Base-by-base conservation (phyloP, 495 filamentous ascomycete genomes). In the Jackrogersella minutella region DNA sequence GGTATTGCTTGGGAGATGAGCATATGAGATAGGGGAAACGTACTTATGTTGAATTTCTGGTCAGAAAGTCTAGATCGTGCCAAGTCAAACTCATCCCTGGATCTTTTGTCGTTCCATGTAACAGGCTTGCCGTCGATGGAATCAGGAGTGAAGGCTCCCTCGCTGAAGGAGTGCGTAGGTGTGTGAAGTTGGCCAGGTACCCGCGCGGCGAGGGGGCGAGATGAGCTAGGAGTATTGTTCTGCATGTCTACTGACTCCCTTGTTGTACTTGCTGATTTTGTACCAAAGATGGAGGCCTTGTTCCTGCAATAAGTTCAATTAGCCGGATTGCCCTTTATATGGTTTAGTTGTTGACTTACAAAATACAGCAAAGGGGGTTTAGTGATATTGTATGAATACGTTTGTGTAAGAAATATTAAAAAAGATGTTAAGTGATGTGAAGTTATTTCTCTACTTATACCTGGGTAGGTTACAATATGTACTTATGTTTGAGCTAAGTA, bases 61-160 rank as follows among this genome's bases (percentile, higher is more conserved):
- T 82, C 79, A 2, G 66, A 51, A 11, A 82, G 72, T 11, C 73
- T 66, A 11, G 58, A 37, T 44, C 75, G 78, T 16, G 65, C 54
- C 11, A 39, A 22, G 24, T 80, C 76, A 56, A 83, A 87, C 41
- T 92, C 90, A 16, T 91, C 88, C 64, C 82, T 79, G 0, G 85
- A 81, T 54, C 83, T 84, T 66, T 83, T 83, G 53, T 79, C 87
- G 69, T 82, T 83, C 66, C 89, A 76, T 19, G 76, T 80, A 6
- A 84, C 79, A 11, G 80, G 80, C 51, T 77, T 75, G 49, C 86
- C 82, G 31, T 70, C 65, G 49, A 71, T 66, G 21, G 66, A 59
- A 44, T 71, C 67, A 17, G 62, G 57, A 5, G 67, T 68, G 71
- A 64, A 59, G 59, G 59, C 62, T 1, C 22, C 40, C 0, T 58